Evolutionary conservation across 805 yeast genomes (phyloP).

Genomic region (Metschnikowia kunwiensis): DNA sequence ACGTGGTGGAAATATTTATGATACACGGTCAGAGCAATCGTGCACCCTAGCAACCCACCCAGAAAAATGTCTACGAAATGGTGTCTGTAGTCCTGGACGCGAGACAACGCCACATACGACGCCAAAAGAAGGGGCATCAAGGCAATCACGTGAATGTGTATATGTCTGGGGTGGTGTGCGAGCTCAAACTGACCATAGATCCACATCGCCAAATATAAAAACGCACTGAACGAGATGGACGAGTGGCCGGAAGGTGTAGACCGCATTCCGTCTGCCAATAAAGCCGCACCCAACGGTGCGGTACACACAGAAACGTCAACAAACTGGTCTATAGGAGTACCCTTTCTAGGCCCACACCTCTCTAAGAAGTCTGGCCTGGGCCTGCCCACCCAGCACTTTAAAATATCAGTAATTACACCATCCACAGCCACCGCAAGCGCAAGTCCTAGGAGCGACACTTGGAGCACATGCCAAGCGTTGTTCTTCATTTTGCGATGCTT

Average conservation of each 20-base stretch:
- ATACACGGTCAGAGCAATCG: conserved; percentile 26
- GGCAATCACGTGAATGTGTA: conserved; percentile 13
- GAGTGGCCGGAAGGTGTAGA: conserved; percentile 60
- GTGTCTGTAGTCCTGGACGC: conserved; percentile 29
- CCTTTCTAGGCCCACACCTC: conserved; percentile 15
- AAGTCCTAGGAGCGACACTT: conserved; percentile 31
- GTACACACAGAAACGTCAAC: conserved; percentile 25
- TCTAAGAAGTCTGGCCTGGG: conserved; percentile 21
- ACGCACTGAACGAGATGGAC: conserved; percentile 50
- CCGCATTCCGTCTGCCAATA: conserved; percentile 50
- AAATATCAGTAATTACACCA: conserved; percentile 36
- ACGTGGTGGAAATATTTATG: conserved; percentile 27
- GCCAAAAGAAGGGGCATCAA: conserved; percentile 23
- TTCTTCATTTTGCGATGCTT: conserved; percentile 12
- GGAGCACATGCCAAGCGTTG: conserved; percentile 24
- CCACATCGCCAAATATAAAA: conserved; percentile 48
- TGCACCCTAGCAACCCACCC: conserved; percentile 33
- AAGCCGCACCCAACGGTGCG: conserved; percentile 22
- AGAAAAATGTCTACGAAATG: conserved; percentile 34
- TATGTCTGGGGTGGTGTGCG: conserved; percentile 8
- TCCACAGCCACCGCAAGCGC: conserved; percentile 26
- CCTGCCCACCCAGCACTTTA: conserved; percentile 34
- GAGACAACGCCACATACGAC: conserved; percentile 24
- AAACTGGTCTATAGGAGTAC: conserved; percentile 15
- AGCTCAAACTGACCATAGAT: conserved; percentile 40